Percentiles rank a stretch among this genome's conserved stretches.
These are phyloP conservation scores for Rhizophlyctis rosea DNA, from an alignment of 192 early-diverging fungal genomes.

Conservation along the genomic window DNA sequence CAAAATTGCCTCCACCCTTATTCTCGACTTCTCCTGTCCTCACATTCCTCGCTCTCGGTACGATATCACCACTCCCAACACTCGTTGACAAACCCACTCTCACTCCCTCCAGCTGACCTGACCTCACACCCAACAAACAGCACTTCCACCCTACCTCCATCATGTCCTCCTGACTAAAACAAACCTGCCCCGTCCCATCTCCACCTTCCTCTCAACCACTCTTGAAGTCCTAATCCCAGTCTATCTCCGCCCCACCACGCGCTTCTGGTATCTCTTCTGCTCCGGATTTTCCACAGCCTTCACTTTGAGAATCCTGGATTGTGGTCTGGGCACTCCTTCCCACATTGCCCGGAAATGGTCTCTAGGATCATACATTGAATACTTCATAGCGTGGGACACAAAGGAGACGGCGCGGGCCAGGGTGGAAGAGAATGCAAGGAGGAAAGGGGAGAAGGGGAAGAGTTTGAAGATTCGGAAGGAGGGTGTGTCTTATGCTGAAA, in stretches of 20 bases:
- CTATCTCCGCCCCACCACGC: background rate
- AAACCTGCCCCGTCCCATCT: background rate
- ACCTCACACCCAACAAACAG: too few species aligned
- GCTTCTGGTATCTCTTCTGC: background rate
- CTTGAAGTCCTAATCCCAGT: background rate
- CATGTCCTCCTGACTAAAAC: background rate
- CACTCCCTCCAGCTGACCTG: too few species aligned
- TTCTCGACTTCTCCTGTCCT: too few species aligned
- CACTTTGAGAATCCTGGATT: background rate
- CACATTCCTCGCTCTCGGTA: too few species aligned
- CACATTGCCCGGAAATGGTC: background rate
- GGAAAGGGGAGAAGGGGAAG: background rate
- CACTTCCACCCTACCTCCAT: background rate
- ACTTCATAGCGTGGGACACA: background rate
- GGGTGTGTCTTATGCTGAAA: background rate
- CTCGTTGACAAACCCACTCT: too few species aligned
- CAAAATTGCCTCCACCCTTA: too few species aligned
- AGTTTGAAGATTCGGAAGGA: background rate
- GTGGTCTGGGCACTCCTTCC: background rate
- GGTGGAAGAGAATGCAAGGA: background rate
- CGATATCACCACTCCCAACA: too few species aligned
- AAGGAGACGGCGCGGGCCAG: background rate
- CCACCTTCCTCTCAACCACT: background rate
- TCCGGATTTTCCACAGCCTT: background rate
- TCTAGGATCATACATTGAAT: background rate